Evolutionary conservation across 2,329 filamentous ascomycete genomes (phyloP), one percentile per base, ranked within the genome.

Genomic region (Pseudocercospora crystallina): DNA sequence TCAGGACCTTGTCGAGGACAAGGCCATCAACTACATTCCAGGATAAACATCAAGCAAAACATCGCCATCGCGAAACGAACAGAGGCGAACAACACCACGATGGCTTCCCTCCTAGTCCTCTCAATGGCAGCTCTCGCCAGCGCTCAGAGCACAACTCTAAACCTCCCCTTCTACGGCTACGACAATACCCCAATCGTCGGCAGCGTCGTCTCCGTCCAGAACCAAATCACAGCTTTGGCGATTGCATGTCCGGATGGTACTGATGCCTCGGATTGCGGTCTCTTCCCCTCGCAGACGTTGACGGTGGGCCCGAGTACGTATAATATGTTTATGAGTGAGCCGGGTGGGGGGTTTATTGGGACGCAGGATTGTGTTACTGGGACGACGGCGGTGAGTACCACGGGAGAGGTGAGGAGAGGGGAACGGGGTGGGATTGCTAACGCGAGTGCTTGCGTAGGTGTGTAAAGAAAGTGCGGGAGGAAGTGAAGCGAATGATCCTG

Each of bases 121-220:
- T n/a, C n/a, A n/a, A n/a, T 26, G 20, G 20, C 4, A 3, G 20
- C 20, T 4, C 20, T 26, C 7, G 20, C 20, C 20, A 26, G 7
- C 20, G 20, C 20, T 7, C 20, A 26, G 20, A 42, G 37, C 13
- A 44, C 33, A 26, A 48, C 44, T 12, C 49, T 60, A 32, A 42
- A 46, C n/a, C 11, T 60, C 17, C 54, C 57, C n/a, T 59, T 61
- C 43, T 59, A 54, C 30, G 53, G 57, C 53, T 62, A 60, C 43
- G 56, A 61, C 43, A 39, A 31, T 29, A 42, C 43, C 26, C n/a
- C 57, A 33, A 50, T 60, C 49, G 57, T 47, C 17, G 59, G 47
- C 32, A 57, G 53, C 12, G 37, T 61, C 43, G 41, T 61, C 39
- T 38, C 36, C 20, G 51, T 52, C 35, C 34, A 49, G 39, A 30